These are phyloP conservation scores for Fusarium tanahbumbuense DNA, from an alignment of 2,329 filamentous ascomycete species.

Conservation along the genomic window DNA sequence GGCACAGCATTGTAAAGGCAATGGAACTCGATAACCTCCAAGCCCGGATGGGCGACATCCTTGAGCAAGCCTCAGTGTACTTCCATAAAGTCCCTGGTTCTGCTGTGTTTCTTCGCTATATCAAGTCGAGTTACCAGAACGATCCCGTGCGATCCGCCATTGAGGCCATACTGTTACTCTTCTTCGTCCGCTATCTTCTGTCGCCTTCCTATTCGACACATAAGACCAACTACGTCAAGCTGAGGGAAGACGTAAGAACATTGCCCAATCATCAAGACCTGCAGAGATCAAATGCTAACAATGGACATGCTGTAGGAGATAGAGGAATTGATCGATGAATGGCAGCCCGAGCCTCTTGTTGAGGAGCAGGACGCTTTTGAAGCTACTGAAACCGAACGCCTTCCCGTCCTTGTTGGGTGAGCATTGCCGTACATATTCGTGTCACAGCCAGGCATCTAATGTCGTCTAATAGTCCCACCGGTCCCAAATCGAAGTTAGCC, in stretches of 20 bases:
- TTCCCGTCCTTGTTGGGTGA: conserved; percentile 90
- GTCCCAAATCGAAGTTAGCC: conserved; percentile 87
- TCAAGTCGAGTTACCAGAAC: conserved; percentile 97
- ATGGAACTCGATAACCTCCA: conserved; percentile 76
- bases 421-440: conserved; percentile 4
- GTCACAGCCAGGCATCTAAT: conserved; percentile 10
- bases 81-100: conserved; percentile 96
- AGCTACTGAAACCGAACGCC: conserved; percentile 82
- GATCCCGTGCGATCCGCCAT: conserved; percentile 94
- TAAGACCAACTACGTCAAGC: conserved; percentile 87
- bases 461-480: conserved; percentile 67
- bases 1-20: neutral
- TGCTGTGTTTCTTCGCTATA: conserved; percentile 92
- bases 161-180: conserved; percentile 92
- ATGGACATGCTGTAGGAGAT: conserved; percentile 73
- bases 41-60: conserved; percentile 60
- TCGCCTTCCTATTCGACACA: conserved; percentile 92
- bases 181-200: conserved; percentile 93
- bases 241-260: conserved; percentile 76
- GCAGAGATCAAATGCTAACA: conserved; percentile 7
- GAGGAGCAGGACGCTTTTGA: conserved; percentile 78
- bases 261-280: neutral
- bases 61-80: conserved; percentile 66
- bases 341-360: conserved; percentile 93
- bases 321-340: conserved; percentile 95